Base-by-base conservation (phyloP, 352 stramenopile genomes). In the Aphanomyces stellatus region DNA sequence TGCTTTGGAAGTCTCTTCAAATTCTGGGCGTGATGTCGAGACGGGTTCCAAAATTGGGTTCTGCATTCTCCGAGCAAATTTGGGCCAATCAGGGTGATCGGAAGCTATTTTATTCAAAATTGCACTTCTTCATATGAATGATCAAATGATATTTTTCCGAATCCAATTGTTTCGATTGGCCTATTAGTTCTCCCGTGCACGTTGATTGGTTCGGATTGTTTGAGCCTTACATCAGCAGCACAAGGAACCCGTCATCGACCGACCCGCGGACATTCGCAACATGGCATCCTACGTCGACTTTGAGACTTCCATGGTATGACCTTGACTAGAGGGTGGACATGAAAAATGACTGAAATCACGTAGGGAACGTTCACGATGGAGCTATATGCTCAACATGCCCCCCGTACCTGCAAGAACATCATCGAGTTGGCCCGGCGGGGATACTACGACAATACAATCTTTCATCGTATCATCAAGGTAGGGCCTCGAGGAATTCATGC, bases 391-490 rank as follows among this genome's bases (percentile, higher is more conserved):
- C 79, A 97, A 51, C 88, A 98, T 74, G 90, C 94, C 19, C 94
- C 94, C 2, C 82, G 85, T 53, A 95, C 88, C 28, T 98, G 94
- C 78, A 88, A 93, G 76, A 98, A 98, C 78, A 85, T 98, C 41
- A 76, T 79, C 6, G 87, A 97, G 71, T 80, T 98, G 53, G 87
- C 91, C 53, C 79, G 91, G 27, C 84, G 85, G 28, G 95, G 93
- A 19, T 98, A 97, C 77, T 98, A 98, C 77, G 93, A 98, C 79
- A 96, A 94, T 65, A 96, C 89, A 15, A 93, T 97, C 61, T 98
- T 98, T 73, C 95, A 98, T 73, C 82, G 94, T 68, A 88, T 98
- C 68, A 98, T 98, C 73, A 94, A 86, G 72, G 80, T 82, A 56
- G 8, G 19, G 3, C 8, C 13, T n/a, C n/a, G n/a, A n/a, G n/a